Evolutionary conservation across 2,329 filamentous ascomycete genomes (phyloP), one percentile per base, ranked within the genome.

Genomic region (Fusarium keratoplasticum): DNA sequence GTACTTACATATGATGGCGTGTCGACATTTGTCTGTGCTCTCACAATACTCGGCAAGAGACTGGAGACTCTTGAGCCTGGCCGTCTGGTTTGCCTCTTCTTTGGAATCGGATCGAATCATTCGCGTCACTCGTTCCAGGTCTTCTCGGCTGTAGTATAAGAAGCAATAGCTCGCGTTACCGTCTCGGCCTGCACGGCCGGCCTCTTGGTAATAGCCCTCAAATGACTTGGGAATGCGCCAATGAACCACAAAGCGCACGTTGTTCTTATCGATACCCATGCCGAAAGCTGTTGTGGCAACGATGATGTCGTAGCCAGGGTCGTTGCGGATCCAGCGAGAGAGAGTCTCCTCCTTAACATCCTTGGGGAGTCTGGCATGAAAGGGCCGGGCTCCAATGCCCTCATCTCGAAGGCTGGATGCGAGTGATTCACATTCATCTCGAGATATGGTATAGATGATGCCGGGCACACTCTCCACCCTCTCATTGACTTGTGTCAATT

Each of bases 221-320:
- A 98, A 98, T 4, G 93, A 96, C 80, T 97, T 97, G 11, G 96
- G 94, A 11, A 98, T 88, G 68, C 95, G 93, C 95, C 96, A 98
- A 83, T 98, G 96, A 2, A 96, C 91, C 1, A 98, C 95, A 78
- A 98, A 98, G 4, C 96, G 93, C 13, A 98, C 96, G 76, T 97
- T 93, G 61, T 96, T 91, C 82, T 98, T 98, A 82, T 98, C 95
- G 73, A 98, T 98, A 29, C 96, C 96, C 96, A 98, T 98, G 3
- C 96, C 96, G 78, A 98, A 98, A 0, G 96, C 96, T 2, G 95
- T 98, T 0, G 96, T 98, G 2, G 96, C 96, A 31, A 98, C 95
- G 70, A 98, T 96, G 58, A 98, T 91, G 81, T 96, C 95, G 83
- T 96, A 98, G 1, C 93, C 93, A 29, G 89, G 87, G 63, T 90